Evolutionary conservation across 192 early-diverging fungal genomes (phyloP).

Genomic region (Coemansia guatemalensis): DNA sequence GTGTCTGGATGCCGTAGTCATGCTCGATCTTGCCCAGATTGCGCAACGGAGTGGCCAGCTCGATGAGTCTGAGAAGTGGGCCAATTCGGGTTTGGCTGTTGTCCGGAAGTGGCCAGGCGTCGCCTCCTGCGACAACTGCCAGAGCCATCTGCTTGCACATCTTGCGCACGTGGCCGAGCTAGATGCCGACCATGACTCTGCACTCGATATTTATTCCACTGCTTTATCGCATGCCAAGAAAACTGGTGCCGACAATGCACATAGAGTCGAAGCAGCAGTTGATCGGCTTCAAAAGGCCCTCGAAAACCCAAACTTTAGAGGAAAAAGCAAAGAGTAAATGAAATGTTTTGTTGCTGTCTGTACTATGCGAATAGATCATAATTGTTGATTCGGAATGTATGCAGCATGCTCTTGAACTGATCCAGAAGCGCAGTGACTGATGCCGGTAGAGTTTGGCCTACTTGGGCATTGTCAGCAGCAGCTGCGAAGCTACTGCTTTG

Average conservation of each 20-base stretch:
- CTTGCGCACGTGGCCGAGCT: conserved; percentile 14
- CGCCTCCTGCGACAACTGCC: conserved; percentile 41
- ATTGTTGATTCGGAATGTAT: conserved; percentile 22
- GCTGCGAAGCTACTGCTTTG: conserved; percentile 10
- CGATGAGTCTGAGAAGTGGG: conserved; percentile 23
- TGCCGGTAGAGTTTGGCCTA: not conserved
- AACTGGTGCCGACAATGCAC: too few relatives aligned
- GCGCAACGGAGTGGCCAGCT: not conserved
- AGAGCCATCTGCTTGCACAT: conserved; percentile 25
- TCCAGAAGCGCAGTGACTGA: not conserved
- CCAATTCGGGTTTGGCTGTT: conserved; percentile 10
- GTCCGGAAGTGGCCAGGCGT: conserved; percentile 3
- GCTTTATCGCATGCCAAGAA: too few relatives aligned
- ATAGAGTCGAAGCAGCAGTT: too few relatives aligned
- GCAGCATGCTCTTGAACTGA: conserved; percentile 15
- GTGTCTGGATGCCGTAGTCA: conserved; percentile 47
- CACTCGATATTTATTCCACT: conserved; percentile 11
- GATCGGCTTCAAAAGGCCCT: too few relatives aligned
- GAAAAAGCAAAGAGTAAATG: too few relatives aligned
- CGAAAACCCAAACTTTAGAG: too few relatives aligned
- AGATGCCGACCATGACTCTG: conserved; percentile 6
- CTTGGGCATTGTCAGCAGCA: not conserved
- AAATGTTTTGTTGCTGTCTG: not conserved
- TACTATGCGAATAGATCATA: conserved; percentile 16
- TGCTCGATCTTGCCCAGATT: conserved; percentile 46